Percentiles rank a stretch among this genome's conserved stretches.
Evolutionary conservation across 495 filamentous ascomycete genomes (phyloP).

Genomic region (Mytilinidion resinicola): DNA sequence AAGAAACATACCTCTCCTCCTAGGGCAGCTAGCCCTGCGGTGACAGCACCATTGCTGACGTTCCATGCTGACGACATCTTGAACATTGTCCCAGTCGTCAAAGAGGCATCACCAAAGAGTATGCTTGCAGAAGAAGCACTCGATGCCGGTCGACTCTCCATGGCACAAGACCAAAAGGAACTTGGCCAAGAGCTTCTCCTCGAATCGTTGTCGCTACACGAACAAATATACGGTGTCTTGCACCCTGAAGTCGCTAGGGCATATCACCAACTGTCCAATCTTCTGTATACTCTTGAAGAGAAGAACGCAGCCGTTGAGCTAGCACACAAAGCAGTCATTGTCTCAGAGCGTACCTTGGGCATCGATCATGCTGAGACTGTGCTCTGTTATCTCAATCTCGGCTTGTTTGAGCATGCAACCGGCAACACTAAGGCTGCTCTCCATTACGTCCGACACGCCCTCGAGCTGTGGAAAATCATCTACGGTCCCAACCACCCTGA

Average conservation of each 20-base stretch:
- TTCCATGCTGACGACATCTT: conserved; percentile 81
- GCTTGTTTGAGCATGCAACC: conserved; percentile 86
- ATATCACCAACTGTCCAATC: conserved; percentile 89
- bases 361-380: conserved; percentile 91
- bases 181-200: conserved; percentile 92
- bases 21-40: conserved; percentile 46
- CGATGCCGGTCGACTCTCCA: conserved; percentile 89
- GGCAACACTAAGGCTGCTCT: conserved; percentile 82
- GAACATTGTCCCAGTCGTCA: conserved; percentile 87
- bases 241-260: conserved; percentile 95
- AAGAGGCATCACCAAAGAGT: conserved; percentile 85
- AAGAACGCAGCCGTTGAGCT: conserved; percentile 92
- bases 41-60: conserved; percentile 48
- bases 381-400: conserved; percentile 89
- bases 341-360: conserved; percentile 89
- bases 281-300: conserved; percentile 93
- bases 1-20: conserved; percentile 51
- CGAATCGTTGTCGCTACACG: conserved; percentile 91
- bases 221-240: conserved; percentile 97
- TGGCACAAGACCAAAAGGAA: conserved; percentile 91
- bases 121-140: conserved; percentile 90
- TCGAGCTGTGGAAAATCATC: conserved; percentile 94
- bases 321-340: conserved; percentile 91
- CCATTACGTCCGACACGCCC: conserved; percentile 80
- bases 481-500: conserved; percentile 92